These are phyloP conservation scores for Russula vinacea DNA, from an alignment of 768 basidiomycete species.

Conservation along the genomic window DNA sequence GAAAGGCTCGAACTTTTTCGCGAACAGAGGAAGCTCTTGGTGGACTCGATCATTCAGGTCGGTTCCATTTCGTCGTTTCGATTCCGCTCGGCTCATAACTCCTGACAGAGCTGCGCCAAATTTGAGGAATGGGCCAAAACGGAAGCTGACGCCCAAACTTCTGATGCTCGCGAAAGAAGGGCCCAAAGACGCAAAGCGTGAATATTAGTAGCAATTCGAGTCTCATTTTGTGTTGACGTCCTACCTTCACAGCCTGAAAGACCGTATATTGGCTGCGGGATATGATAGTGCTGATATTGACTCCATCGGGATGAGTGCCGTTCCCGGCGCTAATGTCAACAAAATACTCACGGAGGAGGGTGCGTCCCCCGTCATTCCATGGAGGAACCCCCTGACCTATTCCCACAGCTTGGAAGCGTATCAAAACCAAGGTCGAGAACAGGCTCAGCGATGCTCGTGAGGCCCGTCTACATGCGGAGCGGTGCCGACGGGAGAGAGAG, in stretches of 20 bases:
- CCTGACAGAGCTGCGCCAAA: conserved; percentile 14
- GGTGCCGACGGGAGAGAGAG: background rate
- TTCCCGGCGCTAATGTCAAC: conserved; percentile 20
- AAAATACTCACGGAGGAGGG: conserved; percentile 23
- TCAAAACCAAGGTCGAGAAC: conserved; percentile 15
- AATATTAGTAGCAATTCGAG: background rate
- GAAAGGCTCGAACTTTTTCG: conserved; percentile 21
- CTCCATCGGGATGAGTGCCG: background rate
- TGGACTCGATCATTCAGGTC: conserved; percentile 18
- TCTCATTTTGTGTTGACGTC: background rate
- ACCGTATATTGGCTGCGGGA: conserved; percentile 14
- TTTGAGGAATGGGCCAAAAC: conserved; percentile 21
- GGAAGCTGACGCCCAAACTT: conserved; percentile 6
- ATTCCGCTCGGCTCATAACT: background rate
- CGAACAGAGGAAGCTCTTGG: conserved; percentile 12
- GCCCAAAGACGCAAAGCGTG: conserved; percentile 17
- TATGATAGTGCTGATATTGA: conserved; percentile 25
- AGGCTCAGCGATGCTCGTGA: conserved; percentile 11
- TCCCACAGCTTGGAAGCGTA: conserved; percentile 23
- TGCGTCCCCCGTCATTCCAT: background rate
- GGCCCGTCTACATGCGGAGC: background rate
- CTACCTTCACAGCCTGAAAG: conserved; percentile 10
- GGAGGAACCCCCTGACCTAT: background rate
- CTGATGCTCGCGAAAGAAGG: background rate
- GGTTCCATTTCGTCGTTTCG: background rate